These are phyloP conservation scores for Rhododendron mucronatum DNA, from an alignment of 148 eudicot species.

Conservation along the genomic window DNA sequence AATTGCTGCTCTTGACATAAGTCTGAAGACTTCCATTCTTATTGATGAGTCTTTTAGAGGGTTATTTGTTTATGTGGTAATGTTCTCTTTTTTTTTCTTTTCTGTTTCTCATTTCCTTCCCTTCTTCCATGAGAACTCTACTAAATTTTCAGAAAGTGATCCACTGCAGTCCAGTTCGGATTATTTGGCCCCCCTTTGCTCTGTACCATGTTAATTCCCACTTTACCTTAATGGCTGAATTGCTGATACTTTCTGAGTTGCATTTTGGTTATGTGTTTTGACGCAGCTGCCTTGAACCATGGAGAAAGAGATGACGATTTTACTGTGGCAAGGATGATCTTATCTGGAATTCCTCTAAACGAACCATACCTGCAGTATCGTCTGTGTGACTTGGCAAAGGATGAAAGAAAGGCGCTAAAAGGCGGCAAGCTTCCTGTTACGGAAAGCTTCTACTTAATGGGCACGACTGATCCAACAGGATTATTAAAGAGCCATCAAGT, in stretches of 20 bases:
- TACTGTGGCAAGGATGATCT: constrained; percentile 51
- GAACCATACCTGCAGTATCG: constrained; percentile 62
- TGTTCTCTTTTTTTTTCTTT: neutral
- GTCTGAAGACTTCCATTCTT: neutral
- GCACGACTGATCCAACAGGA: constrained; percentile 86
- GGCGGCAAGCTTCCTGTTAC: constrained; percentile 53
- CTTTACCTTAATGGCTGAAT: neutral
- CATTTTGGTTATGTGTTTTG: neutral
- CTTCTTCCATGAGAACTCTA: neutral
- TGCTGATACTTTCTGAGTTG: neutral
- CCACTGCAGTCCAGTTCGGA: neutral
- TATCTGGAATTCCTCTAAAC: constrained; percentile 67
- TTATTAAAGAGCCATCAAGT: constrained; percentile 56
- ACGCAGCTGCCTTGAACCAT: constrained; percentile 56
- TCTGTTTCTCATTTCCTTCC: neutral
- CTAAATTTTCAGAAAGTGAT: neutral
- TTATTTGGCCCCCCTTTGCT: neutral
- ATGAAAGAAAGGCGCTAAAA: constrained; percentile 50
- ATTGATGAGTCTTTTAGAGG: neutral
- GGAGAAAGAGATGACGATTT: constrained; percentile 42
- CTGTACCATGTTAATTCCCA: neutral
- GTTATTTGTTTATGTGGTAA: neutral
- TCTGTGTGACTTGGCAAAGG: constrained; percentile 33
- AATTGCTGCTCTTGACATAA: neutral
- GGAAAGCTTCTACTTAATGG: constrained; percentile 77